These are phyloP conservation scores for Ophidiomyces ophidiicola DNA, from an alignment of 2,329 filamentous ascomycete species.

Conservation along the genomic window DNA sequence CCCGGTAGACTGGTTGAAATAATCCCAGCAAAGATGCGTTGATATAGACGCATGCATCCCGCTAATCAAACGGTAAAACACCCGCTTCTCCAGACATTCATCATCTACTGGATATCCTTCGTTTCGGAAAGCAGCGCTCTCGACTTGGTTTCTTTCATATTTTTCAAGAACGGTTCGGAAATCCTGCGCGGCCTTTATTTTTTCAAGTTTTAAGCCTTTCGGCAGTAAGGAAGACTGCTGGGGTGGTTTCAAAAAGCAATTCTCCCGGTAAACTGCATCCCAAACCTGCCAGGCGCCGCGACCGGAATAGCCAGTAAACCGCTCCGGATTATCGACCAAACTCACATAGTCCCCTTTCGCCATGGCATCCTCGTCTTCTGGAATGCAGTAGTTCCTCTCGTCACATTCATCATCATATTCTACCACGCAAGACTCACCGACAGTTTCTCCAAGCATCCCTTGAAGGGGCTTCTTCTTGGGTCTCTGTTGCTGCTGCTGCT, in stretches of 20 bases:
- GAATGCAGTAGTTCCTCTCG: constrained; percentile 90
- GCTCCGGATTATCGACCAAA: constrained; percentile 81
- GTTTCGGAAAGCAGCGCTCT: constrained; percentile 26
- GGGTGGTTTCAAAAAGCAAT: constrained; percentile 62
- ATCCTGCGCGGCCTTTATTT: constrained; percentile 47
- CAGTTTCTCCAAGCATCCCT: constrained; percentile 69
- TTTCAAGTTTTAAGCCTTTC: constrained; percentile 27
- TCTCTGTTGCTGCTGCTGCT: constrained; percentile 57
- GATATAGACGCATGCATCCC: constrained; percentile 98
- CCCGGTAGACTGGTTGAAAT: constrained; percentile 87
- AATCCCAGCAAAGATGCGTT: constrained; percentile 90
- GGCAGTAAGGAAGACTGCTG: constrained; percentile 18
- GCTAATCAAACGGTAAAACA: constrained; percentile 88
- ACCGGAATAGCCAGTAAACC: constrained; percentile 88
- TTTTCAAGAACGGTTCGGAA: constrained; percentile 48
- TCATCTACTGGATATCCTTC: constrained; percentile 65
- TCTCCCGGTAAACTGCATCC: constrained; percentile 94
- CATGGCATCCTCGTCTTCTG: constrained; percentile 77
- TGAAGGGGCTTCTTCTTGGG: constrained; percentile 60
- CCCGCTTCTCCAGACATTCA: constrained; percentile 94
- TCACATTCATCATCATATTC: constrained; percentile 97
- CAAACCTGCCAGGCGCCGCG: constrained; percentile 79
- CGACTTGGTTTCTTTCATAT: constrained; percentile 40
- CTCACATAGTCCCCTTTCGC: constrained; percentile 95
- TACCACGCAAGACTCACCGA: constrained; percentile 90